phyloP scores from a whole-genome alignment of 495 filamentous ascomycete genomes.

The Penicillium goetzii region DNA sequence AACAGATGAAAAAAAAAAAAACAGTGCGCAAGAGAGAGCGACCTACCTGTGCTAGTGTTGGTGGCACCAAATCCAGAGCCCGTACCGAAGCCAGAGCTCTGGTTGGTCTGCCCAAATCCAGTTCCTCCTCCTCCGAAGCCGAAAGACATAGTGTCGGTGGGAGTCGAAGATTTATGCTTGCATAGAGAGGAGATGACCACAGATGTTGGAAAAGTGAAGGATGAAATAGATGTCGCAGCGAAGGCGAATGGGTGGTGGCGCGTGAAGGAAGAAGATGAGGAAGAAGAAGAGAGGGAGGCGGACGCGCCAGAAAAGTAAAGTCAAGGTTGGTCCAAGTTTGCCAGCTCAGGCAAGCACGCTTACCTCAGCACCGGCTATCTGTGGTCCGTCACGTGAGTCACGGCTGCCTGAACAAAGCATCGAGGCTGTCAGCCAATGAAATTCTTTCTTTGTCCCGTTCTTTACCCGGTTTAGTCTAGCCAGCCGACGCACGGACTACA shows the following conservation, averaged over 20 bases:
- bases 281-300: conserved; percentile 23
- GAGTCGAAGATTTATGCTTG: conserved; percentile 34
- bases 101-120: conserved; percentile 57
- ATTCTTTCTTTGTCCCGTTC: neutral
- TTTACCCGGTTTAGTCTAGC: neutral
- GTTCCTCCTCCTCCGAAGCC: conserved; percentile 60
- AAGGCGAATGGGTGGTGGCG: conserved; percentile 23
- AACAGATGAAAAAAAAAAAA: conserved; percentile 15
- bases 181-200: conserved; percentile 42
- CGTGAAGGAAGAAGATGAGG: conserved; percentile 24
- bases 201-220: conserved; percentile 15
- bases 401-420: conserved; percentile 22
- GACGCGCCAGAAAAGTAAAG: conserved; percentile 36
- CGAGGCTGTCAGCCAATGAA: conserved; percentile 1
- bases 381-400: conserved; percentile 35
- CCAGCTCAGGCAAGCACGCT: conserved; percentile 26
- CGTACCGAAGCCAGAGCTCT: conserved; percentile 54
- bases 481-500: neutral
- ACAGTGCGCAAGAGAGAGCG: conserved; percentile 14
- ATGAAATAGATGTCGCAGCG: conserved; percentile 8
- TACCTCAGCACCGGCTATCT: conserved; percentile 32
- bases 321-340: conserved; percentile 28
- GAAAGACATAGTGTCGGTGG: conserved; percentile 51
- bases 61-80: conserved; percentile 45
- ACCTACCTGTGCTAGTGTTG: conserved; percentile 53